phyloP scores from a whole-genome alignment of 2,329 filamentous ascomycete species.

The Arthrinium phaeospermum region DNA sequence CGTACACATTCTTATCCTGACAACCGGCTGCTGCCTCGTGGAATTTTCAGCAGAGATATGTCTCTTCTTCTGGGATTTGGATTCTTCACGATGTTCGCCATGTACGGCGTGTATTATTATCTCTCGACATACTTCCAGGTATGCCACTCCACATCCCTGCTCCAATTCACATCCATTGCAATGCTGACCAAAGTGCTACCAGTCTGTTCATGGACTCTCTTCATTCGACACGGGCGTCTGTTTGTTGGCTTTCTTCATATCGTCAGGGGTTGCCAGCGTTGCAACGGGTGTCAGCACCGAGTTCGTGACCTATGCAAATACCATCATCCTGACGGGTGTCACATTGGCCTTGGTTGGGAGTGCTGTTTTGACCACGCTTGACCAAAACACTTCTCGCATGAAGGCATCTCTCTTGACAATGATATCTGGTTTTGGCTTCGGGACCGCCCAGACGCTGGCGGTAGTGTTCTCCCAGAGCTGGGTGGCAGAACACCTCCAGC shows the following conservation, averaged over 20 bases:
- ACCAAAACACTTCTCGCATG: constrained; percentile 15
- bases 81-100: constrained; percentile 24
- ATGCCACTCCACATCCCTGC: not conserved
- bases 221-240: constrained; percentile 22
- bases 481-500: constrained; percentile 19
- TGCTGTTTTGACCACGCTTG: constrained; percentile 21
- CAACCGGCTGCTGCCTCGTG: constrained; percentile 19
- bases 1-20: constrained; percentile 17
- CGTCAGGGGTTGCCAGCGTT: constrained; percentile 23
- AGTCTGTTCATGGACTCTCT: constrained; percentile 24
- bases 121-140: constrained; percentile 24
- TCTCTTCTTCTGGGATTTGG: constrained; percentile 23
- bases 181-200: not conserved
- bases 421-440: constrained; percentile 21
- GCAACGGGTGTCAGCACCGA: constrained; percentile 20
- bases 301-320: constrained; percentile 22
- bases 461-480: constrained; percentile 24
- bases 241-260: constrained; percentile 21
- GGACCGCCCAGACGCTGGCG: constrained; percentile 22
- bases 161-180: not conserved
- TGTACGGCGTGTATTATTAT: constrained; percentile 25
- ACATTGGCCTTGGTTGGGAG: constrained; percentile 22
- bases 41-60: constrained; percentile 20
- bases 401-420: constrained; percentile 22
- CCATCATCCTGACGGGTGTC: constrained; percentile 20